phyloP scores from a whole-genome alignment of 768 basidiomycete genomes.

The Candolleomyces eurysporus region DNA sequence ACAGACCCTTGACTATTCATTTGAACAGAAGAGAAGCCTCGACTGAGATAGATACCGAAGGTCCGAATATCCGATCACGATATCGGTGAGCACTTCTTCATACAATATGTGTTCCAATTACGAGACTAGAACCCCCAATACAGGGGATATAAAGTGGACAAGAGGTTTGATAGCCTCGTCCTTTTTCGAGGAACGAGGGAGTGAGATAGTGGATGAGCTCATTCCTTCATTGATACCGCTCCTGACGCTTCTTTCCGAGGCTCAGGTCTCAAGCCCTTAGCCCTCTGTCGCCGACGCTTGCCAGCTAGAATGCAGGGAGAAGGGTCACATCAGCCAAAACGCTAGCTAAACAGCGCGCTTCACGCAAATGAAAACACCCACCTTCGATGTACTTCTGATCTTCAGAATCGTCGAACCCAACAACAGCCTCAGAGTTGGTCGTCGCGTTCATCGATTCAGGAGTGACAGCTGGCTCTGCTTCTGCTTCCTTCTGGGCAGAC shows the following conservation, averaged over 20 bases:
- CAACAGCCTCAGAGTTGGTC: conserved; percentile 30
- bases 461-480: conserved; percentile 21
- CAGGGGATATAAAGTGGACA: too few relatives aligned
- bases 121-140: too few relatives aligned
- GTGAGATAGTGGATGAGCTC: neutral
- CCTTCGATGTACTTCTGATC: conserved; percentile 79
- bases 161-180: too few relatives aligned
- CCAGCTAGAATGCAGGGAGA: conserved; percentile 43
- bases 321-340: conserved; percentile 12
- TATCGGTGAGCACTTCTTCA: too few relatives aligned
- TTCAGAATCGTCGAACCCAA: conserved; percentile 71
- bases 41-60: too few relatives aligned
- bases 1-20: too few relatives aligned
- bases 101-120: too few relatives aligned
- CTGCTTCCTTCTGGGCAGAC: conserved; percentile 23
- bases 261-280: conserved; percentile 67
- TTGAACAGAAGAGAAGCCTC: too few relatives aligned
- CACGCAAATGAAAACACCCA: conserved; percentile 35
- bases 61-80: too few relatives aligned
- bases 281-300: conserved; percentile 73
- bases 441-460: conserved; percentile 22
- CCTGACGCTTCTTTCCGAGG: conserved; percentile 24
- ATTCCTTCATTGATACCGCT: neutral
- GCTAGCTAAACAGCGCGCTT: neutral
- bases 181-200: too few relatives aligned